Conservation (phyloP, 805 yeast species). For the Kodamaea sagamina region DNA sequence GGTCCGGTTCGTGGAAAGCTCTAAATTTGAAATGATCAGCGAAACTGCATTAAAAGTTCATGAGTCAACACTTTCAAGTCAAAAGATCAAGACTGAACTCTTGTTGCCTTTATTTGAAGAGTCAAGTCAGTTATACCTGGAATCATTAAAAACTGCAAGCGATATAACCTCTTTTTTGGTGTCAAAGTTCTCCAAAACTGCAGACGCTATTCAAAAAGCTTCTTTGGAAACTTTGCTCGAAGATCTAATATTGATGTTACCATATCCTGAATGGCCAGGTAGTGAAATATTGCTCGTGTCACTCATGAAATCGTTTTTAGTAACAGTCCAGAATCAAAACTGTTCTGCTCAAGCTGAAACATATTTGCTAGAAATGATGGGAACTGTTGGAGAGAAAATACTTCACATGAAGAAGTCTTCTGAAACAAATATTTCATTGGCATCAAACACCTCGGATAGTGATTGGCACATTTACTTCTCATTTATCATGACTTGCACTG, state of each 20-base stretch:
- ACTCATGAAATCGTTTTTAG: constrained; percentile 45
- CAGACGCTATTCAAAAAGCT: constrained; percentile 33
- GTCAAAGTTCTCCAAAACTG: constrained; percentile 21
- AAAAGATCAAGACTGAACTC: no score
- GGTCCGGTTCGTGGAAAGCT: constrained; percentile 42
- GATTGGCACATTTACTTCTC: background rate
- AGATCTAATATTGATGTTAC: constrained; percentile 55
- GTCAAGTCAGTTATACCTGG: constrained; percentile 15
- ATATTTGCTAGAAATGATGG: constrained; percentile 59
- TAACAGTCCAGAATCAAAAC: constrained; percentile 39
- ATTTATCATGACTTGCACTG: constrained; percentile 10
- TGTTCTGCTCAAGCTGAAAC: constrained; percentile 48
- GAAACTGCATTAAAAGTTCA: background rate
- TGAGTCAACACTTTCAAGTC: no score
- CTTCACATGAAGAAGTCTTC: constrained; percentile 13
- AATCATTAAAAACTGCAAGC: constrained; percentile 20
- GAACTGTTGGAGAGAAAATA: constrained; percentile 57
- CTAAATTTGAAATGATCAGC: constrained; percentile 20
- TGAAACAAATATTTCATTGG: constrained; percentile 8
- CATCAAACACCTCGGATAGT: constrained; percentile 1
- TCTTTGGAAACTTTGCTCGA: constrained; percentile 54
- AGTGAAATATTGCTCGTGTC: constrained; percentile 52
- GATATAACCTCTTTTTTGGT: constrained; percentile 29
- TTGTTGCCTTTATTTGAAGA: background rate
- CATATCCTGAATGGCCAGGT: constrained; percentile 63